These are phyloP conservation scores for Brassica rapa DNA, from an alignment of 345 rosid genomes.

Conservation along the genomic window DNA sequence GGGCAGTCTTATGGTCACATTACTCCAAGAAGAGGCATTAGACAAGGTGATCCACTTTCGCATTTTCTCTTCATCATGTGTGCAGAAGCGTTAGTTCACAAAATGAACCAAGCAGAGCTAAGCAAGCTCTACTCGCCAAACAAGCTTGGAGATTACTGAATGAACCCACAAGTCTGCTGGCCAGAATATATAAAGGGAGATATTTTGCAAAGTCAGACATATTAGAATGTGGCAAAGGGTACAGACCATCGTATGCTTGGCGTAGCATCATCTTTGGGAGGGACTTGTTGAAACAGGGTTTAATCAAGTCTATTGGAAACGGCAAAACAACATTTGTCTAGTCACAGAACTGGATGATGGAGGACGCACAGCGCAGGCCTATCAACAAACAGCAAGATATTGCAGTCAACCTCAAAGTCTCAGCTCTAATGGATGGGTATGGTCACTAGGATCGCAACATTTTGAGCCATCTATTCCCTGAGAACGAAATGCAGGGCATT, in stretches of 20 bases:
- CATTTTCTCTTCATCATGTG: too few species aligned
- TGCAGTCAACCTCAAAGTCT: background rate
- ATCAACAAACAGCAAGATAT: too few species aligned
- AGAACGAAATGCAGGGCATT: background rate
- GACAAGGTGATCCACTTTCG: too few species aligned
- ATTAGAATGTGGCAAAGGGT: background rate
- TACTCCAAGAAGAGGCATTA: too few species aligned
- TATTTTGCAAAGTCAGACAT: background rate
- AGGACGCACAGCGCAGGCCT: background rate
- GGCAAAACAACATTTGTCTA: background rate
- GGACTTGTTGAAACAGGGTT: background rate
- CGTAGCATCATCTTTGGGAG: background rate
- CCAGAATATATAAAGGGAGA: background rate
- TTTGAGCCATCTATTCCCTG: background rate
- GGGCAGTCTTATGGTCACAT: too few species aligned
- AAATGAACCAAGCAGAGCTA: too few species aligned
- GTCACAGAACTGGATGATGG: background rate
- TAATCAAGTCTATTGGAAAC: background rate
- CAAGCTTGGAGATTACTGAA: background rate
- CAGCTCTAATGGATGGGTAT: background rate
- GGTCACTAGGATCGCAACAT: background rate
- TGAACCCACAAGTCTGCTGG: background rate
- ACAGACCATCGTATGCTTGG: background rate
- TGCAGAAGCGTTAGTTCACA: too few species aligned
- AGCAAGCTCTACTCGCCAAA: background rate